Percentiles rank a stretch among this genome's conserved stretches.
Conservation (phyloP, 2,329 filamentous ascomycete species). For the Phyllosticta citriasiana region DNA sequence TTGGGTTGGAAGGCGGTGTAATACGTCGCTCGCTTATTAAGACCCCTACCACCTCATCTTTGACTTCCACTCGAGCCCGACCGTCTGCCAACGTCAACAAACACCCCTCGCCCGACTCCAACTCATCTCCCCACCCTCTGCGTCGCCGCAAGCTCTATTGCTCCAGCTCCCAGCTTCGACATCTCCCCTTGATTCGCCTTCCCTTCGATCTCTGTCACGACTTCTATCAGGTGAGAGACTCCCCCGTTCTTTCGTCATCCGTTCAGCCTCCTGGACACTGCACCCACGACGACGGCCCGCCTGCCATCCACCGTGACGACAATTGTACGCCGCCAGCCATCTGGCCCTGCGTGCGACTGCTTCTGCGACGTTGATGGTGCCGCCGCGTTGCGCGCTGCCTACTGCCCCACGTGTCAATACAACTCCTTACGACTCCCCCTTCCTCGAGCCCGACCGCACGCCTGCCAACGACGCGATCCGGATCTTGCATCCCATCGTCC, state of each 20-base stretch:
- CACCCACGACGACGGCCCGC: slow-evolving; percentile 4
- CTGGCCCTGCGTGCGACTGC: background rate
- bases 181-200: background rate
- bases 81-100: slow-evolving; percentile 10
- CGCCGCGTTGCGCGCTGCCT: slow-evolving; percentile 3
- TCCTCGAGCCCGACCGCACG: slow-evolving; percentile 12
- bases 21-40: slow-evolving; percentile 9
- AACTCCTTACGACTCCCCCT: slow-evolving; percentile 20
- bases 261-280: slow-evolving; percentile 8
- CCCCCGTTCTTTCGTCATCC: slow-evolving; percentile 9
- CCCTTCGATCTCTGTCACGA: slow-evolving; percentile 4
- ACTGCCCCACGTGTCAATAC: slow-evolving; percentile 11
- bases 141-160: slow-evolving; percentile 10
- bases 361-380: background rate
- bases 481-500: background rate
- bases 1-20: slow-evolving; percentile 8
- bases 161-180: slow-evolving; percentile 5
- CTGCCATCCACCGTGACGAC: background rate
- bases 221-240: slow-evolving; percentile 9
- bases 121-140: slow-evolving; percentile 4
- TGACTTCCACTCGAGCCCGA: slow-evolving; percentile 9
- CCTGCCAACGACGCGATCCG: slow-evolving; percentile 5
- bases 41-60: slow-evolving; percentile 7
- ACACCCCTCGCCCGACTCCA: slow-evolving; percentile 8
- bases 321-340: background rate